Base-by-base conservation (phyloP, 192 early-diverging fungal genomes). In the Lobosporangium transversale region DNA sequence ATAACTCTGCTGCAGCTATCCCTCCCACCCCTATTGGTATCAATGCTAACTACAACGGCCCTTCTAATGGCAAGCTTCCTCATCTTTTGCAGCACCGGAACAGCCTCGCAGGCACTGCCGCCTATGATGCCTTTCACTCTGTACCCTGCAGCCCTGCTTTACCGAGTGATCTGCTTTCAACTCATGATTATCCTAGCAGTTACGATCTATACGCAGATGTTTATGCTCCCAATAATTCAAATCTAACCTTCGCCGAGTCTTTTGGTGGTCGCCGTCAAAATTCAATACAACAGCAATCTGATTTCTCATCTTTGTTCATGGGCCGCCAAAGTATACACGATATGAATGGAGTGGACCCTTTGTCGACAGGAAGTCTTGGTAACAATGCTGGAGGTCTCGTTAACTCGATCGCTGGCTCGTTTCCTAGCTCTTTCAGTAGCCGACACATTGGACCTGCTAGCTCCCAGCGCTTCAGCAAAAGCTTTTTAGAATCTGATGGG, bases 101-200 rank as follows among this genome's bases (percentile, higher is more conserved):
- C 65, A 76, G 73, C 40, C 64, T 76, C 21, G 73, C 73, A 17
- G 67, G 59, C 3, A 32, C 81, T 14, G 73, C 73, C 0, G 73
- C 69, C n/a, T 82, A 79, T 36, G 81, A 82, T 32, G 70, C 76
- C 44, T 82, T 79, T 14, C 81, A 81, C 50, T 76, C 62, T n/a
- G 78, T 71, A 1, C 76, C 83, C 43, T 66, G 65, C 68, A 79
- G 61, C 58, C 76, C 79, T 10, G 81, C 83, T 12, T 45, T 88
- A 4, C 87, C 87, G 4, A 86, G 81, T 62, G 85, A 88, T 49
- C 58, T 88, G 24, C 67, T 88, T 18, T 82, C 87, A 29, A 81
- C 87, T n/a, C 67, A 81, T 23, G 84, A 85, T 49, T 85, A 85
- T 47, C 57, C 69, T 3, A 76, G 73, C 53, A 66, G 62, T 35